Evolutionary conservation across 2,329 filamentous ascomycete genomes (phyloP), one percentile per base, ranked within the genome.

Genomic region (Colletotrichum brevisporum): DNA sequence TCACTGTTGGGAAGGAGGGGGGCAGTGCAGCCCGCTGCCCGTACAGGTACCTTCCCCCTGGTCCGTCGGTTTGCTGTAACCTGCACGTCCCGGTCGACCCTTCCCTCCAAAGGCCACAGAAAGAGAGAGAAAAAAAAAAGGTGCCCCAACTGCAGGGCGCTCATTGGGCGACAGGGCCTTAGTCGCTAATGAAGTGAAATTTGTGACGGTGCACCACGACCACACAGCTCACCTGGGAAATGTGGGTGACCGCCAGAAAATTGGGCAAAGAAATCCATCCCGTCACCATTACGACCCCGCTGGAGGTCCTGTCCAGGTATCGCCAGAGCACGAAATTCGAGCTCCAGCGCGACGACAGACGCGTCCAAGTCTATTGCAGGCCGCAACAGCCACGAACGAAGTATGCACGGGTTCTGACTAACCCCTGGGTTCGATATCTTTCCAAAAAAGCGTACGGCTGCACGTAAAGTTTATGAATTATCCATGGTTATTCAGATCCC

Each of bases 271-370:
- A 18, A 58, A 54, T 21, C 50, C 51, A 66, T 66, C 48, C 61
- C 62, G 55, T 69, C 67, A 53, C 79, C 77, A 76, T 76, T 74
- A 71, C 56, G 58, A 56, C 72, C 27, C 71, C 68, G 72, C 75
- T 75, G 71, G 69, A 63, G 51, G 69, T 71, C 39, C 48, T 54
- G 53, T 43, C 53, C n/a, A 53, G 31, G 69, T 71, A 71, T 66
- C 48, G 52, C 56, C 66, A 57, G 61, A 71, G 69, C 69, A 70
- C 54, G 56, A 59, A 6, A 43, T 41, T 36, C 24, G 21, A 65
- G 41, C 58, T 63, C 18, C 57, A 58, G 48, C 63, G 39, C 39
- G 21, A n/a, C 13, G n/a, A 24, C 36, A 10, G n/a, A 16, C 45
- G 63, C 43, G 21, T 15, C 43, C n/a, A 26, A 10, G 15, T 36